phyloP scores from a whole-genome alignment of 148 eudicot genomes.

The Vaccinium vitisidaea region DNA sequence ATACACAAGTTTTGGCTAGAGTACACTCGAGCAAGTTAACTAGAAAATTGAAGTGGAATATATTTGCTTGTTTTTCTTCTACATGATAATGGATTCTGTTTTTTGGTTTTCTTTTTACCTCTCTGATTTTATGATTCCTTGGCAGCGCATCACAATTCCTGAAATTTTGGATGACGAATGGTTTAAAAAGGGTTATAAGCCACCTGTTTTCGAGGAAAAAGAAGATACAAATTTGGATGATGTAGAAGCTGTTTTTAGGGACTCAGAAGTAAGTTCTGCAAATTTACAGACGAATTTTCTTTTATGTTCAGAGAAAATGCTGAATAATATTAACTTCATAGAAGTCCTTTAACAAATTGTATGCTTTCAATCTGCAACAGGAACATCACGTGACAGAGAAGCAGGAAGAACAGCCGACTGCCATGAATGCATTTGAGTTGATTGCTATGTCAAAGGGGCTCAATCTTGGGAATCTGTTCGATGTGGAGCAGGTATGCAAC shows the following conservation, averaged over 20 bases:
- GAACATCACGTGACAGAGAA: conserved; percentile 88
- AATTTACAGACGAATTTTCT: neutral
- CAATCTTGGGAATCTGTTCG: conserved; percentile 83
- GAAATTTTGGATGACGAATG: conserved; percentile 80
- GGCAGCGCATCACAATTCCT: conserved; percentile 79
- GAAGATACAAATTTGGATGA: conserved; percentile 86
- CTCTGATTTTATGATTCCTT: conserved; percentile 6
- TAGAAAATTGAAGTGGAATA: neutral
- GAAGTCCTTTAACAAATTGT: conserved; percentile 10
- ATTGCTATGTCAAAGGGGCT: conserved; percentile 95
- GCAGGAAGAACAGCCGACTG: conserved; percentile 72
- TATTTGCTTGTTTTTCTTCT: neutral
- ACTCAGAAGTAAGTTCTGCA: conserved; percentile 65
- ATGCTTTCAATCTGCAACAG: conserved; percentile 36
- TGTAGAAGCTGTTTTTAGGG: conserved; percentile 89
- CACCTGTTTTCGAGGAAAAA: conserved; percentile 68
- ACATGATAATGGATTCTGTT: neutral
- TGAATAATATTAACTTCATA: neutral
- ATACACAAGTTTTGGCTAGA: neutral
- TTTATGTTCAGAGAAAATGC: neutral
- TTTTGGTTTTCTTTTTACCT: neutral
- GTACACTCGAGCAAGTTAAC: neutral
- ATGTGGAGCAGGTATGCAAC: conserved; percentile 64
- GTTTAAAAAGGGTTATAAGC: conserved; percentile 79
- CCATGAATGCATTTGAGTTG: conserved; percentile 96